These are phyloP conservation scores for Ophiostoma perfectum DNA, from an alignment of 2,329 filamentous ascomycete genomes.

Conservation along the genomic window DNA sequence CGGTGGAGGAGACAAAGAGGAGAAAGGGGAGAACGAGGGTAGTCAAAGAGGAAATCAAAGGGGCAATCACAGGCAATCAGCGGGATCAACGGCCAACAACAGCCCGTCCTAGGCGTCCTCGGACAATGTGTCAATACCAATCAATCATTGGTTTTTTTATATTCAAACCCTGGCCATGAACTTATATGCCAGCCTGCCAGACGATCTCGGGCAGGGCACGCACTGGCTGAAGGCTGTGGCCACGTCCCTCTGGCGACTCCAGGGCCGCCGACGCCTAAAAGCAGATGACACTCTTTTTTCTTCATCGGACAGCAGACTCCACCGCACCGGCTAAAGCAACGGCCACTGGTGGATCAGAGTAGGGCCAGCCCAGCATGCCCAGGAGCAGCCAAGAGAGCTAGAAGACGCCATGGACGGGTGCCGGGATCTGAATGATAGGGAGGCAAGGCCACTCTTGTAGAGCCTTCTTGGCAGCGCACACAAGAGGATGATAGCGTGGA, in stretches of 20 bases:
- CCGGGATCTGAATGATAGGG: not conserved
- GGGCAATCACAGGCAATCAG: constrained; percentile 1
- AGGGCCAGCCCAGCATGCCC: not conserved
- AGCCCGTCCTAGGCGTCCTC: no score
- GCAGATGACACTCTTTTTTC: not conserved
- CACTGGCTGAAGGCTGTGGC: no score
- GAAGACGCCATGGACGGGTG: not conserved
- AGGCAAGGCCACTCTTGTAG: not conserved
- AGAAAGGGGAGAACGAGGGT: not conserved
- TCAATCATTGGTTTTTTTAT: no score
- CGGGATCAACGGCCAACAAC: not conserved
- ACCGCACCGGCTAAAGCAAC: constrained; percentile 5
- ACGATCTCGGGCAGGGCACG: no score
- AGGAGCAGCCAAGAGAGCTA: not conserved
- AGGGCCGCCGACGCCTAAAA: not conserved
- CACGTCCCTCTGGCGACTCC: not conserved
- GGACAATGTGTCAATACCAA: no score
- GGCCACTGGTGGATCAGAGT: not conserved
- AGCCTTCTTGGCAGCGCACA: not conserved
- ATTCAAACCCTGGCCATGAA: no score
- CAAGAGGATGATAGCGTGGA: not conserved
- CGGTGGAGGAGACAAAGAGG: not conserved
- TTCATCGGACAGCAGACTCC: not conserved
- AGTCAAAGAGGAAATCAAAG: not conserved
- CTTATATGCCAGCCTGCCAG: no score